Percentiles rank a stretch among this genome's conserved stretches.
phyloP scores from a whole-genome alignment of 371 early-diverging fungal species.

The Apophysomyces ossiformis region DNA sequence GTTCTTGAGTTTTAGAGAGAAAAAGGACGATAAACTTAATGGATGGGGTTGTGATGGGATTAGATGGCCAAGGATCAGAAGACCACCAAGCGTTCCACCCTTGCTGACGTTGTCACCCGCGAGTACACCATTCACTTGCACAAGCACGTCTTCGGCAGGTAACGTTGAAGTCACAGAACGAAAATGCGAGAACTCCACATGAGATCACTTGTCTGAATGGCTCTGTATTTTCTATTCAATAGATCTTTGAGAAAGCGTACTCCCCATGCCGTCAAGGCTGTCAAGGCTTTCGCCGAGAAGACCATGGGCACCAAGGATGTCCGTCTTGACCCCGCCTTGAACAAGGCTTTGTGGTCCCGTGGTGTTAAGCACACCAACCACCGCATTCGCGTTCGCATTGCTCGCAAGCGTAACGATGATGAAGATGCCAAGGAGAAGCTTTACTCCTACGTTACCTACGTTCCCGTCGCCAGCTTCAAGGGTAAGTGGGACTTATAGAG shows the following conservation, averaged over 20 bases:
- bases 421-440: conserved; percentile 95
- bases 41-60: not conserved
- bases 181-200: not conserved
- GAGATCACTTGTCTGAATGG: no score
- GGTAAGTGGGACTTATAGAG: conserved; percentile 43
- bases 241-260: conserved; percentile 95
- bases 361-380: conserved; percentile 92
- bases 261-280: conserved; percentile 92
- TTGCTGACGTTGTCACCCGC: conserved; percentile 82
- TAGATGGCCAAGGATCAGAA: conserved; percentile 62
- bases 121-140: conserved; percentile 97
- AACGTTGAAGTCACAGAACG: not conserved
- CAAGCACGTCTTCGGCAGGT: conserved; percentile 73
- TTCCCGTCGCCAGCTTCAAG: conserved; percentile 88
- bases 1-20: not conserved
- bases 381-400: conserved; percentile 93
- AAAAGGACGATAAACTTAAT: not conserved
- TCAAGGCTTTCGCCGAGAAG: conserved; percentile 87
- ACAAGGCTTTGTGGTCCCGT: conserved; percentile 87
- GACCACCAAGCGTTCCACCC: conserved; percentile 68
- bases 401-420: conserved; percentile 94
- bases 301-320: conserved; percentile 91
- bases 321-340: conserved; percentile 80
- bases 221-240: no score
- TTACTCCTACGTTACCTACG: conserved; percentile 89